phyloP scores from a whole-genome alignment of 768 basidiomycete genomes.

The Artomyces pyxidatus region DNA sequence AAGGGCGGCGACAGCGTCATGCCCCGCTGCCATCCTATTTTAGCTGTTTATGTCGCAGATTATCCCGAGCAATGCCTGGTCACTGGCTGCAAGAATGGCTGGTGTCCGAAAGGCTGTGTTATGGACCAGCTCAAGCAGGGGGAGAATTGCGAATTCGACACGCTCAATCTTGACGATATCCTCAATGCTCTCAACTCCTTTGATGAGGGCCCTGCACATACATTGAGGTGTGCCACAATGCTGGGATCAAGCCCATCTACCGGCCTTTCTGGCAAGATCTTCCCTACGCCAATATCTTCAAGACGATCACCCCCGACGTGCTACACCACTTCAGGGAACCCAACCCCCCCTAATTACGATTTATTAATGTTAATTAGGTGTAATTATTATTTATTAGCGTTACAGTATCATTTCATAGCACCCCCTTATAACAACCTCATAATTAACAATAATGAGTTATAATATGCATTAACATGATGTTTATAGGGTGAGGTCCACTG shows the following conservation, averaged over 20 bases:
- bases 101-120: slow-evolving; percentile 8
- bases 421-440: no score
- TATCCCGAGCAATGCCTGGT: slow-evolving; percentile 17
- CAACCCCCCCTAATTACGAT: no score
- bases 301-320: slow-evolving; percentile 24
- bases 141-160: not conserved
- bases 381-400: no score
- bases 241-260: not conserved
- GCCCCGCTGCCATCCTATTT: slow-evolving; percentile 27
- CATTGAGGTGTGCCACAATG: not conserved
- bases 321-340: slow-evolving; percentile 30
- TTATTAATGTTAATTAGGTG: no score
- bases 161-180: not conserved
- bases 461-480: no score
- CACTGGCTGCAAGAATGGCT: slow-evolving; percentile 8
- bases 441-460: no score
- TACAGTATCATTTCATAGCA: no score
- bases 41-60: slow-evolving; percentile 16
- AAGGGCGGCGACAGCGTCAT: slow-evolving; percentile 28
- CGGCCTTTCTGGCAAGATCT: slow-evolving; percentile 19
- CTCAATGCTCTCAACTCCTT: not conserved
- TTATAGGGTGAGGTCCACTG: no score
- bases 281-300: slow-evolving; percentile 21
- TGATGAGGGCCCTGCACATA: not conserved
- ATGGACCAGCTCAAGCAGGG: not conserved